Evolutionary conservation across 1,284 basidiomycete genomes (phyloP).

Genomic region (Cerioporus squamosus): DNA sequence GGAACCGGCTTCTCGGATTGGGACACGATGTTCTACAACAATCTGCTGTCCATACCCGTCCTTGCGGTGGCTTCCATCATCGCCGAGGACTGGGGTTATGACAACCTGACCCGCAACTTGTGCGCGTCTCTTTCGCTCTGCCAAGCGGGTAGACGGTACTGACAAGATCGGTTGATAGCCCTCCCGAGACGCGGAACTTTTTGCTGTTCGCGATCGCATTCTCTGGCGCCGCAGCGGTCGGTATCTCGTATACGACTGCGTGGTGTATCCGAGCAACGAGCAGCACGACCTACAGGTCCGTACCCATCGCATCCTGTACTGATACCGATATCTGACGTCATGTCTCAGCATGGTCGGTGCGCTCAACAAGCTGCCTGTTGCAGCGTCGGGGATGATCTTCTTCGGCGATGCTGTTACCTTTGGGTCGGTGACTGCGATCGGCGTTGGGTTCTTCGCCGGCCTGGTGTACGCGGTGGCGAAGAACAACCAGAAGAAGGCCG

Average conservation of each 20-base stretch:
- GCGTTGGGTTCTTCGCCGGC: constrained; percentile 91
- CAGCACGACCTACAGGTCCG: constrained; percentile 93
- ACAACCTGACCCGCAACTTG: constrained; percentile 88
- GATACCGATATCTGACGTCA: constrained; percentile 6
- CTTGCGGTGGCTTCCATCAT: constrained; percentile 84
- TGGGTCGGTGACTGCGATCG: constrained; percentile 88
- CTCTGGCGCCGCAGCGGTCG: constrained; percentile 95
- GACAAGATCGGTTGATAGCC: constrained; percentile 53
- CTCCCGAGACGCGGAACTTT: constrained; percentile 78
- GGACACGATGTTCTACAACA: constrained; percentile 99
- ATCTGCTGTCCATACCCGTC: constrained; percentile 93
- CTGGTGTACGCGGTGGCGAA: constrained; percentile 90
- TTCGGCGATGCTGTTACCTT: constrained; percentile 90
- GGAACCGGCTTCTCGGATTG: constrained; percentile 98
- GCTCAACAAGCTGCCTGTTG: constrained; percentile 97
- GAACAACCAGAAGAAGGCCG: constrained; percentile 81
- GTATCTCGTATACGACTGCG: constrained; percentile 98
- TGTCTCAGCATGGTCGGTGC: constrained; percentile 94
- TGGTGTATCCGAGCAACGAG: constrained; percentile 98
- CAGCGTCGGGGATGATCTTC: constrained; percentile 95
- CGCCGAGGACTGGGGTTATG: constrained; percentile 89
- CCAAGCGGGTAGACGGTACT: constrained; percentile 3
- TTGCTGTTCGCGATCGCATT: constrained; percentile 91
- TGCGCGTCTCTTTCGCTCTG: constrained; percentile 43
- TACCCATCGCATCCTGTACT: constrained; percentile 3